These are phyloP conservation scores for Sclerotinia trifoliorum DNA, from an alignment of 2,329 filamentous ascomycete species.

Conservation along the genomic window DNA sequence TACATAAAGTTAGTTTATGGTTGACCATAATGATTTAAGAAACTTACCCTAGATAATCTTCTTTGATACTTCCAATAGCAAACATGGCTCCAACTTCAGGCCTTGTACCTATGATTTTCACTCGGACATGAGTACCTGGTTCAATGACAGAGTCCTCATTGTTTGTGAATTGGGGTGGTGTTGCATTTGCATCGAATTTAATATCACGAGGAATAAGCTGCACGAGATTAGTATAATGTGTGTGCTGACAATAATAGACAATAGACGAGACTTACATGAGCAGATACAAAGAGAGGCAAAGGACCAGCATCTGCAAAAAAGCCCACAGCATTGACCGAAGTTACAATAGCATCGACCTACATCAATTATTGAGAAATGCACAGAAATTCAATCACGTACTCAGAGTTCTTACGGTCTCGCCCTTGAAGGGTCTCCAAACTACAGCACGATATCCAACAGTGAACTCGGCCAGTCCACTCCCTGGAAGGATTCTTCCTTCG, in stretches of 20 bases:
- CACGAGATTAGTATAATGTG: slow-evolving; percentile 27
- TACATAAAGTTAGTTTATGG: slow-evolving; percentile 23
- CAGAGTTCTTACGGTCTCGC: slow-evolving; percentile 75
- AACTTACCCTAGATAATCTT: slow-evolving; percentile 66
- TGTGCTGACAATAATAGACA: slow-evolving; percentile 5
- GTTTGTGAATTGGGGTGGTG: slow-evolving; percentile 94
- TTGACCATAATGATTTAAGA: background rate
- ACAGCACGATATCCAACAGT: slow-evolving; percentile 93
- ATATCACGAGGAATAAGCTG: slow-evolving; percentile 89
- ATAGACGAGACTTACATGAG: slow-evolving; percentile 32
- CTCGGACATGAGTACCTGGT: slow-evolving; percentile 85
- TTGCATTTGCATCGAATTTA: slow-evolving; percentile 92
- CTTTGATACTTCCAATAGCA: slow-evolving; percentile 96
- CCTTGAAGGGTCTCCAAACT: slow-evolving; percentile 96
- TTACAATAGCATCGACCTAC: slow-evolving; percentile 91
- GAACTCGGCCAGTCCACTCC: slow-evolving; percentile 89
- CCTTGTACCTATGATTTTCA: slow-evolving; percentile 91
- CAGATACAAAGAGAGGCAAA: slow-evolving; percentile 72
- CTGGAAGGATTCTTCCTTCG: slow-evolving; percentile 86
- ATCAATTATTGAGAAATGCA: slow-evolving; percentile 33
- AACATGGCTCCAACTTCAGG: slow-evolving; percentile 94
- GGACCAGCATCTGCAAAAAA: slow-evolving; percentile 87
- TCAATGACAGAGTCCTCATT: slow-evolving; percentile 93
- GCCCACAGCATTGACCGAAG: slow-evolving; percentile 84
- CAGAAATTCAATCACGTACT: slow-evolving; percentile 1